These are phyloP conservation scores for Penicillium sp. DNA, from an alignment of 2,329 filamentous ascomycete species.

Conservation along the genomic window DNA sequence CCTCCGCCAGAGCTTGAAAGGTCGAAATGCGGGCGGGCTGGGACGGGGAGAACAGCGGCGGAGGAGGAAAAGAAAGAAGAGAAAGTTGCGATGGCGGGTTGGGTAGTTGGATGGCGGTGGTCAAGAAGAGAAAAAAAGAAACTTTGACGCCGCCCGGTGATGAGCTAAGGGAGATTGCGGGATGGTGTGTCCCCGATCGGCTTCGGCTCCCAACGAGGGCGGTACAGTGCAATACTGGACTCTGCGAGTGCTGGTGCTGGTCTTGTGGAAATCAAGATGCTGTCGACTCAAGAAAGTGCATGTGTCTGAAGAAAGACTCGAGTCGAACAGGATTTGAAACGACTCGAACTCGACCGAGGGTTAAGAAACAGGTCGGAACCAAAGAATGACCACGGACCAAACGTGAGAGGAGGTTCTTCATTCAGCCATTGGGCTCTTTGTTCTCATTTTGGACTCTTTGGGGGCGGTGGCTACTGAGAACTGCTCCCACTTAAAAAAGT, in stretches of 20 bases:
- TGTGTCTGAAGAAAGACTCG: not conserved
- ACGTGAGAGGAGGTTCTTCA: not conserved
- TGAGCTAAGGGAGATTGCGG: slow-evolving; percentile 43
- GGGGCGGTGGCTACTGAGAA: not conserved
- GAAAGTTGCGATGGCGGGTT: slow-evolving; percentile 11
- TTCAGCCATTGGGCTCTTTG: not conserved
- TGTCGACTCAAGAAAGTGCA: not conserved
- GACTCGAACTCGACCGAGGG: not conserved
- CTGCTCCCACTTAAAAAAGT: not conserved
- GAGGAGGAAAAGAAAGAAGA: slow-evolving; percentile 1
- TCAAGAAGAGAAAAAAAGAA: slow-evolving; percentile 18
- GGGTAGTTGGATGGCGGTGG: not conserved
- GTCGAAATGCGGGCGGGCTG: slow-evolving; percentile 11
- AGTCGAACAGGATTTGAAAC: not conserved
- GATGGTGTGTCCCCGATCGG: slow-evolving; percentile 22
- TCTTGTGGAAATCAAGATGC: not conserved
- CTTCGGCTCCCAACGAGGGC: slow-evolving; percentile 13
- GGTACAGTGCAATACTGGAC: not conserved
- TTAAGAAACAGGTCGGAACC: not conserved
- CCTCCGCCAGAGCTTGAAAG: slow-evolving; percentile 8
- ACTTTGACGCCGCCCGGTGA: slow-evolving; percentile 29
- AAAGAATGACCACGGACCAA: not conserved
- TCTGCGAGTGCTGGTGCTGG: too few relatives aligned
- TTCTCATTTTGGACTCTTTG: not conserved
- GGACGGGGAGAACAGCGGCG: not conserved